These are phyloP conservation scores for Colletotrichum aenigma DNA, from an alignment of 2,329 filamentous ascomycete genomes.

Conservation along the genomic window DNA sequence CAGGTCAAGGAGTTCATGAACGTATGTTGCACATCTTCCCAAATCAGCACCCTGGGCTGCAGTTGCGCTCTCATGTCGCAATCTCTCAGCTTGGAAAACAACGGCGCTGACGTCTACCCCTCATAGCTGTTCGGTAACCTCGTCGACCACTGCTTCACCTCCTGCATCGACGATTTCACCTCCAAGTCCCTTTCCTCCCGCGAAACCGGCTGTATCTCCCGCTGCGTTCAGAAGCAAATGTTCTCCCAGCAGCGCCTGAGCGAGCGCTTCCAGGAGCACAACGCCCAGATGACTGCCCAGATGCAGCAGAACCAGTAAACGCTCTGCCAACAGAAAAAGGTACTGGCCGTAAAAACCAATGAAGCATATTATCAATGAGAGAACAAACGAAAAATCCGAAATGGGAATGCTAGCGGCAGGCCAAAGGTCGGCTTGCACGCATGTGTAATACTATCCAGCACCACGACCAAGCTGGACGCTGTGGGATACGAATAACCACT, in stretches of 20 bases:
- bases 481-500: neutral
- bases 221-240: conserved; percentile 96
- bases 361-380: neutral
- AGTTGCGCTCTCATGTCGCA: neutral
- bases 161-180: conserved; percentile 98
- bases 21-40: conserved; percentile 58
- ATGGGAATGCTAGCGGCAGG: neutral
- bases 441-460: conserved; percentile 20
- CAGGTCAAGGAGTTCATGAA: conserved; percentile 99
- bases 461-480: neutral
- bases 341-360: neutral
- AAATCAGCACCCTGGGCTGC: neutral
- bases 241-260: conserved; percentile 89
- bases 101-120: neutral
- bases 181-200: conserved; percentile 89
- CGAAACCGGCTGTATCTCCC: conserved; percentile 90
- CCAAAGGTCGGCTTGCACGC: neutral
- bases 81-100: neutral
- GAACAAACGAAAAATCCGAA: neutral
- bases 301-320: conserved; percentile 52
- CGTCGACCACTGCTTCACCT: conserved; percentile 90
- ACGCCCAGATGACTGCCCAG: conserved; percentile 62
- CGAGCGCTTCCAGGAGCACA: conserved; percentile 83
- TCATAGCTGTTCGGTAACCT: conserved; percentile 66
- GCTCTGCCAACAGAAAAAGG: too few species aligned